Evolutionary conservation across 2,329 filamentous ascomycete species (phyloP), one percentile per base, ranked within the genome.

Genomic region (Botryotinia globosa): DNA sequence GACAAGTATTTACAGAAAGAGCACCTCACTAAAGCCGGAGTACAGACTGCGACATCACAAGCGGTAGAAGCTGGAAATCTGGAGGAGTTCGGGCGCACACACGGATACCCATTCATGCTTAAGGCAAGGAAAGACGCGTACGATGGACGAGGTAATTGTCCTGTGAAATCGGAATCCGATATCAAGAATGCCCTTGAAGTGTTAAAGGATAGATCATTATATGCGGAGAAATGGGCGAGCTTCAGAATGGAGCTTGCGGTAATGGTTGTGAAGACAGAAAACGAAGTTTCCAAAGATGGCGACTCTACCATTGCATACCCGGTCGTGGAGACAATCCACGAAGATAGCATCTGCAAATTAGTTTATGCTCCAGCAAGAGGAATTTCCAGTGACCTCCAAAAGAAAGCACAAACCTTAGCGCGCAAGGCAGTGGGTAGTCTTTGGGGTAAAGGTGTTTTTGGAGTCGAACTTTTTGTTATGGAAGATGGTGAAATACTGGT

Each of bases 331-430:
- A 98, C 95, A 1, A 88, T 98, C 44, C 96, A 99, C 78, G 93
- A 98, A 82, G 93, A 98, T 82, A 96, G 90, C 80, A 94, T 99
- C 78, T 98, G 96, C 87, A 96, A 97, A 78, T 90, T 94, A 76
- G 93, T 95, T 3, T 98, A 94, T 80, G 91, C 91, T 69, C 96
- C 96, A 3, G 93, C 95, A 1, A 88, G 94, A 54, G 86, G 88
- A 10, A 90, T 97, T 4, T 85, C 89, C 1, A 83, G 85, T 1
- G 82, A 85, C 1, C 85, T 92, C 56, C 87, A 88, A 74, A 82
- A 88, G 76, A 84, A 88, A 78, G 94, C 94, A 0, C 90, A 94
- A 80, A 87, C 90, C 59, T 86, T 98, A 0, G 96, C 94, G 0
- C 89, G 89, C 77, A 89, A 92, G 73, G 94, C 96, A 18, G 90